These are phyloP conservation scores for Chenopodium berlandieri DNA, from an alignment of 148 eudicot genomes.

Conservation along the genomic window DNA sequence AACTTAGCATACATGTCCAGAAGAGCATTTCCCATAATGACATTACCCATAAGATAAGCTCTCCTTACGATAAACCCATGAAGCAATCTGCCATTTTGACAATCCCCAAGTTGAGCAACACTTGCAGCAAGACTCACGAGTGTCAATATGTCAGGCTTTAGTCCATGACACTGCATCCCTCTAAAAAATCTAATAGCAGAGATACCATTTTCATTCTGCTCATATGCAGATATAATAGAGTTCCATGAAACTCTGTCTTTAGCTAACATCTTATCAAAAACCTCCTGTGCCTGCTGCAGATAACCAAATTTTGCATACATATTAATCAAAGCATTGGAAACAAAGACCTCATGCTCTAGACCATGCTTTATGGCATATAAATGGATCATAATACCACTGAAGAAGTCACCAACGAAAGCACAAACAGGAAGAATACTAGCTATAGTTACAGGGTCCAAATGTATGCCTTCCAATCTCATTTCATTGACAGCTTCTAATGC, in stretches of 20 bases:
- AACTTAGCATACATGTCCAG: conserved; percentile 78
- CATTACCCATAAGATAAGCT: conserved; percentile 46
- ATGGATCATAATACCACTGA: conserved; percentile 48
- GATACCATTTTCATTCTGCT: conserved; percentile 52
- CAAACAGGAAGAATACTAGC: conserved; percentile 67
- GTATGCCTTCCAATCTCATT: conserved; percentile 48
- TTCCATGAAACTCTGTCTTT: conserved; percentile 78
- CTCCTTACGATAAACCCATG: conserved; percentile 59
- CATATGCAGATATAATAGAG: conserved; percentile 66
- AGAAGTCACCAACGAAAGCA: conserved; percentile 43
- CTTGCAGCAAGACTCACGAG: conserved; percentile 69
- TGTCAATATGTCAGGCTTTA: conserved; percentile 58
- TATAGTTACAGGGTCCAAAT: conserved; percentile 58
- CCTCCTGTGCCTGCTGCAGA: conserved; percentile 39
- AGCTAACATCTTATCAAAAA: conserved; percentile 47
- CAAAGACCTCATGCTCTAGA: conserved; percentile 56
- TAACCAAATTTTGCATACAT: conserved; percentile 65
- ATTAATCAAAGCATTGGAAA: conserved; percentile 67
- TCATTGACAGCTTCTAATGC: conserved; percentile 47
- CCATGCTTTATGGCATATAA: conserved; percentile 63
- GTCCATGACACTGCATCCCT: conserved; percentile 43
- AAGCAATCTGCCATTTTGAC: conserved; percentile 42
- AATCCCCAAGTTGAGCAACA: conserved; percentile 49
- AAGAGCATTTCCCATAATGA: conserved; percentile 55
- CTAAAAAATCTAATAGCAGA: conserved; percentile 37